phyloP scores from a whole-genome alignment of 208 protist species.

The Acanthamoeba lenticulata region DNA sequence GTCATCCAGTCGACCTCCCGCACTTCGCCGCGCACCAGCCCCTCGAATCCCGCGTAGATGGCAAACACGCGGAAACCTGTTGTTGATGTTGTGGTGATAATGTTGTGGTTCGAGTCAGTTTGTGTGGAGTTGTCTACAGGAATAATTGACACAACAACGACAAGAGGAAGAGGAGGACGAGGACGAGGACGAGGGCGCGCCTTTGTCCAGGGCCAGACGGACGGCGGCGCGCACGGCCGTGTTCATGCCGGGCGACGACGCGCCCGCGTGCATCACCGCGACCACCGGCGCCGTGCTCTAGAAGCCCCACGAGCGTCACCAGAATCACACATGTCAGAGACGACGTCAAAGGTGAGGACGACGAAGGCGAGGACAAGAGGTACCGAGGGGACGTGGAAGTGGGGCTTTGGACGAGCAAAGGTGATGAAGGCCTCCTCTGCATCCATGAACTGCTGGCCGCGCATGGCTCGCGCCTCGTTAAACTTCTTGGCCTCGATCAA shows the following conservation, averaged over 20 bases:
- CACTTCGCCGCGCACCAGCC: slow-evolving; percentile 69
- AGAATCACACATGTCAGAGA: background rate
- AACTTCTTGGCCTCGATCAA: slow-evolving; percentile 68
- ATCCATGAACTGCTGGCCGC: slow-evolving; percentile 68
- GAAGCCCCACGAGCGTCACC: background rate
- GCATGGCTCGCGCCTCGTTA: slow-evolving; percentile 27
- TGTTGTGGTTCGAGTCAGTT: background rate
- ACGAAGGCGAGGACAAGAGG: background rate
- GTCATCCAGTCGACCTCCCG: slow-evolving; percentile 76
- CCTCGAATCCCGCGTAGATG: slow-evolving; percentile 14
- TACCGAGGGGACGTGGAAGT: background rate
- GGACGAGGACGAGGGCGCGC: background rate
- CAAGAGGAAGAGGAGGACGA: background rate
- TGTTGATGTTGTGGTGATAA: background rate
- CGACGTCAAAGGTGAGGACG: background rate
- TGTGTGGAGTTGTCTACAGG: no score
- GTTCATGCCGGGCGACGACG: slow-evolving; percentile 85
- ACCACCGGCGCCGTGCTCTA: slow-evolving; percentile 38
- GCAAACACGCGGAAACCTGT: slow-evolving; percentile 20
- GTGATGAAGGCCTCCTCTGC: slow-evolving; percentile 55
- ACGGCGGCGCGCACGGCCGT: slow-evolving; percentile 71
- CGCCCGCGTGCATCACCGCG: slow-evolving; percentile 79
- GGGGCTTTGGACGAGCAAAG: slow-evolving; percentile 19
- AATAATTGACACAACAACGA: background rate
- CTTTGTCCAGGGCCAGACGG: slow-evolving; percentile 52